phyloP scores from a whole-genome alignment of 2,329 filamentous ascomycete genomes.

The Pseudocercospora fijiensis region DNA sequence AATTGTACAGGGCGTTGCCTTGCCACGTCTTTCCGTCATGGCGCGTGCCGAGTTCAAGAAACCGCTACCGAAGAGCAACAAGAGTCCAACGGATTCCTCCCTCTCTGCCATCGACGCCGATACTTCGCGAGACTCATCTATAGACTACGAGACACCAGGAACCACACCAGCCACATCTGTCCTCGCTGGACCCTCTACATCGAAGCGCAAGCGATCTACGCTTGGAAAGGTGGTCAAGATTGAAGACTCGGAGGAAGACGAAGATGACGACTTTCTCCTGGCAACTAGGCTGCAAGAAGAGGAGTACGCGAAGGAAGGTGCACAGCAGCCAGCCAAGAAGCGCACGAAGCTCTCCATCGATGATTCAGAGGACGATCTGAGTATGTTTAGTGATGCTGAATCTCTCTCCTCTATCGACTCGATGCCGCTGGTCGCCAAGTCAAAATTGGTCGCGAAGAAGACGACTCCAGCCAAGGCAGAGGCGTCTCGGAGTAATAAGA shows the following conservation, averaged over 20 bases:
- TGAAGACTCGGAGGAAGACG: conserved; percentile 32
- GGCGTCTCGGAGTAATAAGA: conserved; percentile 21
- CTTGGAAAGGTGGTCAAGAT: conserved; percentile 30
- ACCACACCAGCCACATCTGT: conserved; percentile 58
- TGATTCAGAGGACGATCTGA: conserved; percentile 35
- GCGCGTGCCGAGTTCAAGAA: conserved; percentile 23
- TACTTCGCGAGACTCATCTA: conserved; percentile 44
- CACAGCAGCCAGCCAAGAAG: conserved; percentile 29
- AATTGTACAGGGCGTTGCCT: conserved; percentile 20
- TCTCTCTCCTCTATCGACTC: conserved; percentile 29
- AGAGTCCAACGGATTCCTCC: conserved; percentile 26
- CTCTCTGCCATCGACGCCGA: conserved; percentile 26
- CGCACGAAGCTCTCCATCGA: conserved; percentile 30
- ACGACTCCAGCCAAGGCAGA: conserved; percentile 19
- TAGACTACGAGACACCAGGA: conserved; percentile 60
- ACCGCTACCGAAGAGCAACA: conserved; percentile 19
- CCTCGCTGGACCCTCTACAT: conserved; percentile 27
- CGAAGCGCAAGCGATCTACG: conserved; percentile 38
- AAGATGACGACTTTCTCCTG: conserved; percentile 33
- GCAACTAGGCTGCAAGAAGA: conserved; percentile 39
- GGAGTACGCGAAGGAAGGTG: conserved; percentile 34
- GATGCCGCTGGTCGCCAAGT: conserved; percentile 13
- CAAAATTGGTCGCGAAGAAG: neutral
- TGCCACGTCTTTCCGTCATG: conserved; percentile 24
- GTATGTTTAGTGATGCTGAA: conserved; percentile 35